Evolutionary conservation across 805 yeast genomes (phyloP).

Genomic region (Ogataea haglerorum): DNA sequence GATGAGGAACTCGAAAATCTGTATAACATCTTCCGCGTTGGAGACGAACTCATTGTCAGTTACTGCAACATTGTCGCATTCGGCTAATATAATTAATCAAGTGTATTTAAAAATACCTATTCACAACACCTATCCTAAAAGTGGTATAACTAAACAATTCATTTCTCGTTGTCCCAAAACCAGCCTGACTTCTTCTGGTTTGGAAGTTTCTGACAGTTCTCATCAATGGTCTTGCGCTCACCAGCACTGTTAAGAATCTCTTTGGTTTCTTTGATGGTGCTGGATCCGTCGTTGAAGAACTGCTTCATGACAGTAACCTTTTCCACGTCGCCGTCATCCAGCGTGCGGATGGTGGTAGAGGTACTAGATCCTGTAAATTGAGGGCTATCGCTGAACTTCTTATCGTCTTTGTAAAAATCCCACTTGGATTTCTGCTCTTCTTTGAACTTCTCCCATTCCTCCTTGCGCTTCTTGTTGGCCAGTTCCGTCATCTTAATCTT

Average conservation of each 20-base stretch:
- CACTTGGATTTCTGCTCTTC: conserved; percentile 27
- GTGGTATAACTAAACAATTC: neutral
- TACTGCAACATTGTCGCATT: conserved; percentile 47
- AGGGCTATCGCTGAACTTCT: conserved; percentile 7
- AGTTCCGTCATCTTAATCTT: conserved; percentile 49
- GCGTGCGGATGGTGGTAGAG: conserved; percentile 34
- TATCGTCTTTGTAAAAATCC: conserved; percentile 23
- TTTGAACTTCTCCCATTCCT: conserved; percentile 24
- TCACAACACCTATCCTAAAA: conserved; percentile 1
- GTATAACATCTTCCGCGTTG: conserved; percentile 33
- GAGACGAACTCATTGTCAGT: conserved; percentile 40
- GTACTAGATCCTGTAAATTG: conserved; percentile 37
- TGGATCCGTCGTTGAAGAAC: conserved; percentile 42
- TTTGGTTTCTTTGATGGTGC: conserved; percentile 36
- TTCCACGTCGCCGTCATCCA: conserved; percentile 43
- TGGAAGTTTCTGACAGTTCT: conserved; percentile 15
- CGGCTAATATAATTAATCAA: conserved; percentile 29
- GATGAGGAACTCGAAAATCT: conserved; percentile 41
- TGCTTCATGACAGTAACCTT: conserved; percentile 37
- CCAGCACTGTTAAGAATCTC: conserved; percentile 38
- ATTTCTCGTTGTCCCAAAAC: conserved; percentile 28
- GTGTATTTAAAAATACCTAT: neutral
- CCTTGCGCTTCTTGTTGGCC: conserved; percentile 36
- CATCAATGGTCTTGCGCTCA: conserved; percentile 27
- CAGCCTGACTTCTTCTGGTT: conserved; percentile 24